These are phyloP conservation scores for Lecanosticta acicola DNA, from an alignment of 2,329 filamentous ascomycete genomes.

Conservation along the genomic window DNA sequence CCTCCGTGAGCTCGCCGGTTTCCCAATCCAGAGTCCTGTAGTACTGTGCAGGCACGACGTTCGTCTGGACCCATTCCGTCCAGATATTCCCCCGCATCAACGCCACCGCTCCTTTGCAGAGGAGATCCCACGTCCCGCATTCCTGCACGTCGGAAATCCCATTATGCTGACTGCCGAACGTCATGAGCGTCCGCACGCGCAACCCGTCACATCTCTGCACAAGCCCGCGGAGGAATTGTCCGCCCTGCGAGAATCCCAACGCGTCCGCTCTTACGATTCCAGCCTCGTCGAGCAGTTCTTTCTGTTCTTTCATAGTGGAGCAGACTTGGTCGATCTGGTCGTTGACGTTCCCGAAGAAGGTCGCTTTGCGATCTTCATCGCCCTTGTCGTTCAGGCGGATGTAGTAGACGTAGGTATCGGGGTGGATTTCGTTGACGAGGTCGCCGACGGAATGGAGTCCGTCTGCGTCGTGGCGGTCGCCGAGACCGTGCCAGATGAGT, in stretches of 20 bases:
- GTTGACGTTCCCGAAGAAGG: conserved; percentile 87
- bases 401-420: conserved; percentile 78
- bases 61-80: conserved; percentile 68
- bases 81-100: conserved; percentile 76
- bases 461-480: conserved; percentile 68
- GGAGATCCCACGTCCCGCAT: conserved; percentile 66
- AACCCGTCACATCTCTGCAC: conserved; percentile 87
- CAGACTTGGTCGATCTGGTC: conserved; percentile 73
- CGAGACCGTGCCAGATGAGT: conserved; percentile 89
- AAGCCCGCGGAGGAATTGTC: conserved; percentile 89
- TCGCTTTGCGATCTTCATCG: conserved; percentile 67
- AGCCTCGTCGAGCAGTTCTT: conserved; percentile 60
- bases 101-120: conserved; percentile 75
- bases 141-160: conserved; percentile 78
- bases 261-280: conserved; percentile 59
- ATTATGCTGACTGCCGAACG: conserved; percentile 87
- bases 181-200: conserved; percentile 71
- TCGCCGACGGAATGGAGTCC: conserved; percentile 66
- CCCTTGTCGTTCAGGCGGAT: conserved; percentile 65
- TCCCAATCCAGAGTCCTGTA: conserved; percentile 63
- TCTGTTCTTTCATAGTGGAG: conserved; percentile 66
- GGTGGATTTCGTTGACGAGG: conserved; percentile 68
- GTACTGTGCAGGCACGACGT: conserved; percentile 90
- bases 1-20: conserved; percentile 51
- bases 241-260: conserved; percentile 90